Percentiles rank a stretch among this genome's conserved stretches.
Conservation (phyloP, 75 land plant species). For the Selaginella tamariscina region DNA sequence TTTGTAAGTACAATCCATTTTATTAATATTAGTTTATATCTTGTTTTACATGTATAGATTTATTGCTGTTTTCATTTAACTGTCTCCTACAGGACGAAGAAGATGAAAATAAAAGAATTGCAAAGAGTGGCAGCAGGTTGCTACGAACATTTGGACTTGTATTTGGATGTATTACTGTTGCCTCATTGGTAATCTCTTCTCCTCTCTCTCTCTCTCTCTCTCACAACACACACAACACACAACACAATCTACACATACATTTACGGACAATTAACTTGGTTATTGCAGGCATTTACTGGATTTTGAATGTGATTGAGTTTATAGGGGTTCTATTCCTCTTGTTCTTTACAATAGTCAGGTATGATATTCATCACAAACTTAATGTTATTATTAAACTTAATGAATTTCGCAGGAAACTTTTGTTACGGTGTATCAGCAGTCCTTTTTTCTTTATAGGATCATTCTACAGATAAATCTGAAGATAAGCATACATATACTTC, state of each 20-base stretch:
- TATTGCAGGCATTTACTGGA: conserved; percentile 62
- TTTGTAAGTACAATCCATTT: not conserved
- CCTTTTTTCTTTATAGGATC: not conserved
- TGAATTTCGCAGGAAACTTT: not conserved
- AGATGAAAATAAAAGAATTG: conserved; percentile 47
- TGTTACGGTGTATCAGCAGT: not conserved
- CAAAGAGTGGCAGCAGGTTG: conserved; percentile 53
- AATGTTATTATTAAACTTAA: not conserved
- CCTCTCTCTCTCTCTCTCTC: not conserved
- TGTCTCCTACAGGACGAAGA: conserved; percentile 34
- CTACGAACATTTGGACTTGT: conserved; percentile 75
- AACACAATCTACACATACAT: not conserved
- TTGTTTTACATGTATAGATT: too few species aligned
- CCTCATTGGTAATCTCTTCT: conserved; percentile 55
- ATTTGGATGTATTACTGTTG: conserved; percentile 63
- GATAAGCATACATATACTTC: too few species aligned
- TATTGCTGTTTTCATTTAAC: too few species aligned
- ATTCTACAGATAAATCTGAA: not conserved
- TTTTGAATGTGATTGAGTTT: conserved; percentile 58
- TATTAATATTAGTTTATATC: too few species aligned
- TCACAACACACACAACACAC: not conserved
- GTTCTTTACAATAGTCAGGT: conserved; percentile 33
- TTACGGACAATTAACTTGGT: not conserved
- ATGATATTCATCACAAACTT: not conserved
- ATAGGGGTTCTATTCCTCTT: conserved; percentile 43